These are phyloP conservation scores for Barbatosphaeria neglecta DNA, from an alignment of 495 filamentous ascomycete species.

Conservation along the genomic window DNA sequence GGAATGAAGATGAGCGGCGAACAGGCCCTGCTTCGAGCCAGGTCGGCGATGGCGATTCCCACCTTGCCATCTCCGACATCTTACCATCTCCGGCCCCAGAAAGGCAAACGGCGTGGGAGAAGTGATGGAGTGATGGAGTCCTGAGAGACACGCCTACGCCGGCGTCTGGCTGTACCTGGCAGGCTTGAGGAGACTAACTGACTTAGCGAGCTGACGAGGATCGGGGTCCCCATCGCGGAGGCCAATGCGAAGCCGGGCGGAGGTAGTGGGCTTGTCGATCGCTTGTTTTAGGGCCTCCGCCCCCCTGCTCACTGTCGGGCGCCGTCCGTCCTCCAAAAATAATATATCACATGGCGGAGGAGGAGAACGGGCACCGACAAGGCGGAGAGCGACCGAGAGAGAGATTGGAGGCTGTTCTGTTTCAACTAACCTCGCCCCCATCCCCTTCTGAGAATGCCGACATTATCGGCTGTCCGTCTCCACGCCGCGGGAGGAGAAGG, in stretches of 20 bases:
- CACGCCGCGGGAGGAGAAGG: neutral
- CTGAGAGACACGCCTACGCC: too few species aligned
- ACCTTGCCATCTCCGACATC: too few species aligned
- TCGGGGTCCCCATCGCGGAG: neutral
- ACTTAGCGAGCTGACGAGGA: neutral
- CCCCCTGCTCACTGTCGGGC: neutral
- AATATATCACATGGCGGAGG: neutral
- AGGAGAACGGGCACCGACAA: neutral
- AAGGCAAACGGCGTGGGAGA: too few species aligned
- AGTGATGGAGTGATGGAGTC: too few species aligned
- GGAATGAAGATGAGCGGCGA: conserved; percentile 4
- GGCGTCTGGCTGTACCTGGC: too few species aligned
- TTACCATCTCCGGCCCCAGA: too few species aligned
- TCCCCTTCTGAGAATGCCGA: neutral
- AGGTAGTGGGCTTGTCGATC: neutral
- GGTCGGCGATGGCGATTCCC: too few species aligned
- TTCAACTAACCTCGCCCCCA: neutral
- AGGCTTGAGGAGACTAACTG: too few species aligned
- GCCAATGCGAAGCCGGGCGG: neutral
- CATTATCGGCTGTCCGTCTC: neutral
- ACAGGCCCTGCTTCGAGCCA: neutral
- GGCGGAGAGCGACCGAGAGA: too few species aligned
- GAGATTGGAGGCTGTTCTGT: conserved; percentile 3
- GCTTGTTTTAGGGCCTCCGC: neutral
- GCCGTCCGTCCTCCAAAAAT: neutral